A percentile compares a stretch with the other conserved stretches of the same genome.
Conservation (phyloP, 2,329 filamentous ascomycete genomes). For the Fusarium sp. region DNA sequence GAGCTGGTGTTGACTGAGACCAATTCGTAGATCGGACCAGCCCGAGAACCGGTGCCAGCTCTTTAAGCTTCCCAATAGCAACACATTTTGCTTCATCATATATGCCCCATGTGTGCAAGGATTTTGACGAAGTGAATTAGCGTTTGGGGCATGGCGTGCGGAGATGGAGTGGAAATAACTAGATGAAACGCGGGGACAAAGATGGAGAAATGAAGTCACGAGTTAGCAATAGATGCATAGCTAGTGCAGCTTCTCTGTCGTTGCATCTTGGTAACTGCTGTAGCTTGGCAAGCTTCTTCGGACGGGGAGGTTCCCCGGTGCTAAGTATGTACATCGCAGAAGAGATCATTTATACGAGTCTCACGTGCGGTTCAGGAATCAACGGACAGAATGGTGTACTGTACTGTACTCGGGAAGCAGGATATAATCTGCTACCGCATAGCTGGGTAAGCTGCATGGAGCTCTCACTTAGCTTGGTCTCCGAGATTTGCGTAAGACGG, state of each 20-base stretch:
- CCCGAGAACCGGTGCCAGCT: background rate
- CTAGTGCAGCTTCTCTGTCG: slow-evolving; percentile 7
- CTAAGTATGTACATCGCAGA: background rate
- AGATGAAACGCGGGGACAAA: slow-evolving; percentile 11
- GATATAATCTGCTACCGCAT: background rate
- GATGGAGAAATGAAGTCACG: slow-evolving; percentile 39
- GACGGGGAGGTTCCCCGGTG: slow-evolving; percentile 1
- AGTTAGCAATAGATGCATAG: slow-evolving; percentile 12
- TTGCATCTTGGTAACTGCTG: background rate
- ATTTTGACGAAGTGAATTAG: background rate
- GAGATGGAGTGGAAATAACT: slow-evolving; percentile 16
- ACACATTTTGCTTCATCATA: background rate
- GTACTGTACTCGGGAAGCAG: background rate
- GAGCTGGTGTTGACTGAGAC: background rate
- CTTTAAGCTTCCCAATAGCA: background rate
- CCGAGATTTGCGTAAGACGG: slow-evolving; percentile 21
- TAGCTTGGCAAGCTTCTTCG: slow-evolving; percentile 3
- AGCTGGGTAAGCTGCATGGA: slow-evolving; percentile 24
- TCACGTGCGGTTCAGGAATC: background rate
- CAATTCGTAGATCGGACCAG: background rate
- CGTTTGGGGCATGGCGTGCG: background rate
- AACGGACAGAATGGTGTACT: background rate
- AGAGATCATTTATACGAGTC: slow-evolving; percentile 2
- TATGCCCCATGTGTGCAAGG: background rate
- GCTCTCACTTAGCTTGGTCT: slow-evolving; percentile 16